Percentiles rank a stretch among this genome's conserved stretches.
These are phyloP conservation scores for Phialophora expanda DNA, from an alignment of 2,329 filamentous ascomycete species.

Conservation along the genomic window DNA sequence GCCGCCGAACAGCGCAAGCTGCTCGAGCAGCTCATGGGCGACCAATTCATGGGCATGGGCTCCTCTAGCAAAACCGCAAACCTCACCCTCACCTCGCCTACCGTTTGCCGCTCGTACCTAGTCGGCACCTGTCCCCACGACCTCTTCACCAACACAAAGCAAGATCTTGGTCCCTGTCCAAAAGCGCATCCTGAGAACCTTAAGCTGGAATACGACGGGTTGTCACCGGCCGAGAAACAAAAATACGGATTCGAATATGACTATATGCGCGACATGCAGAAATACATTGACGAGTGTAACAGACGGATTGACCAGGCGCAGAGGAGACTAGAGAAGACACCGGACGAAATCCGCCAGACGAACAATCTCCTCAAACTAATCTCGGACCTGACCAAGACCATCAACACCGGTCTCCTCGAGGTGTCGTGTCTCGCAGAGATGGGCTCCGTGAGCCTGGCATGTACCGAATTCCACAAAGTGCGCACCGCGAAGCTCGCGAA, in stretches of 20 bases:
- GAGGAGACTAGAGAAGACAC: constrained; percentile 82
- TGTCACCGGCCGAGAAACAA: constrained; percentile 72
- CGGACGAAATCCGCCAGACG: constrained; percentile 95
- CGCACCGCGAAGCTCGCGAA: constrained; percentile 80
- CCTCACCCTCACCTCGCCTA: constrained; percentile 85
- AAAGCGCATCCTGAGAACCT: constrained; percentile 87
- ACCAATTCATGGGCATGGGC: constrained; percentile 78
- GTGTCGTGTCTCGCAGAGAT: constrained; percentile 83
- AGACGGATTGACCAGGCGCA: constrained; percentile 89
- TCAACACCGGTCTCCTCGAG: constrained; percentile 82
- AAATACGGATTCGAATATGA: constrained; percentile 93
- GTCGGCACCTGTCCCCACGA: constrained; percentile 96
- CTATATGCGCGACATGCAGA: constrained; percentile 93
- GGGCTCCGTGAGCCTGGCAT: constrained; percentile 77
- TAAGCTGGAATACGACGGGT: constrained; percentile 83
- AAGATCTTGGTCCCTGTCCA: constrained; percentile 88
- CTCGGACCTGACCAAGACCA: constrained; percentile 75
- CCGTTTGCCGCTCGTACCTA: constrained; percentile 93
- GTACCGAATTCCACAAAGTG: constrained; percentile 87
- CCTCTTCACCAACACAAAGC: constrained; percentile 99
- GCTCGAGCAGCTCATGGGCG: constrained; percentile 87
- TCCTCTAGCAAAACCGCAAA: constrained; percentile 73
- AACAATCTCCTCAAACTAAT: constrained; percentile 88
- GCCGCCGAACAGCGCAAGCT: constrained; percentile 97
- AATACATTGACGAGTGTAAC: constrained; percentile 97